Conservation (phyloP, 805 yeast species). For the Yarrowia sp. region DNA sequence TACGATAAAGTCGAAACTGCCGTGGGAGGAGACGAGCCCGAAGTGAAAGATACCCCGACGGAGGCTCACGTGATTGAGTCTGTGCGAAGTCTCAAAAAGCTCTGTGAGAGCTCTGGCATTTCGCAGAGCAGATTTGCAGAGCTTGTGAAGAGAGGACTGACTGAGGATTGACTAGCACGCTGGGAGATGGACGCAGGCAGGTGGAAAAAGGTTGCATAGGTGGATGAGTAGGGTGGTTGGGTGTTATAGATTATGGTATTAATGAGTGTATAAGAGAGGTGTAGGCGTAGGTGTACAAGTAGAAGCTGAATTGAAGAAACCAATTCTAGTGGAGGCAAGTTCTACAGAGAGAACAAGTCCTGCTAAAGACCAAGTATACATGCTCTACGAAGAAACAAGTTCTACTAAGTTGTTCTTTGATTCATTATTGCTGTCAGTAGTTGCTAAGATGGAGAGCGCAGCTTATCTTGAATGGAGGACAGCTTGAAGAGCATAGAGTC, state of each 20-base stretch:
- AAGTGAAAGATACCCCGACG: not conserved
- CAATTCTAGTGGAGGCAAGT: too few relatives aligned
- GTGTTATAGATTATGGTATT: not conserved
- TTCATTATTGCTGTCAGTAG: too few relatives aligned
- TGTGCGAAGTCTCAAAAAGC: not conserved
- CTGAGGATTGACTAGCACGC: not conserved
- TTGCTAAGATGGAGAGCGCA: too few relatives aligned
- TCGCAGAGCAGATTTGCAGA: conserved; percentile 9
- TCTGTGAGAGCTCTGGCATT: conserved; percentile 3
- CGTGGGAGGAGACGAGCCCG: conserved; percentile 3
- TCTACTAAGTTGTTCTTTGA: too few relatives aligned
- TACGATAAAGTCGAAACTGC: conserved; percentile 26
- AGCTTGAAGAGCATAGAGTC: too few relatives aligned
- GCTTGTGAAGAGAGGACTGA: conserved; percentile 6
- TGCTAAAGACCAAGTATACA: too few relatives aligned
- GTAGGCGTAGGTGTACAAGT: too few relatives aligned
- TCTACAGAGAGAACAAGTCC: too few relatives aligned
- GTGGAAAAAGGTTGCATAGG: conserved; percentile 4
- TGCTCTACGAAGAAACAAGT: too few relatives aligned
- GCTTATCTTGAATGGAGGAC: too few relatives aligned
- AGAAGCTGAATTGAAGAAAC: too few relatives aligned
- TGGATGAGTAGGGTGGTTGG: not conserved
- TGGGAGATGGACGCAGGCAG: not conserved
- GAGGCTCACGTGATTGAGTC: conserved; percentile 11
- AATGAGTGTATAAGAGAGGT: not conserved